These are phyloP conservation scores for Gossypium bickii DNA, from an alignment of 345 rosid species.

Conservation along the genomic window DNA sequence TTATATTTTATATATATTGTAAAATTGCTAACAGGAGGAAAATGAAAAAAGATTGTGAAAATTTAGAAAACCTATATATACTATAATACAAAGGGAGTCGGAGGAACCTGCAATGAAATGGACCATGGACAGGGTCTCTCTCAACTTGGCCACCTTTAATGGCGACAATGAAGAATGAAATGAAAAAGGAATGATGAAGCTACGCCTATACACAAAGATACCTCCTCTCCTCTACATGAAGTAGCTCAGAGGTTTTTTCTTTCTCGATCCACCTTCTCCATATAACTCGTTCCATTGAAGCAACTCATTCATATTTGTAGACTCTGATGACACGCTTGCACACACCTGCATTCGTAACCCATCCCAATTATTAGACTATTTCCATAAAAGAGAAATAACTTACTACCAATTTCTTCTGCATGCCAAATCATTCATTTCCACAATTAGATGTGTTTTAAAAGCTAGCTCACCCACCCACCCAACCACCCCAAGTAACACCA, in stretches of 20 bases:
- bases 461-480: neutral
- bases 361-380: neutral
- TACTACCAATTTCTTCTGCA: neutral
- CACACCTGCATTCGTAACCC: conserved; percentile 54
- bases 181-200: conserved; percentile 19
- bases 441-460: neutral
- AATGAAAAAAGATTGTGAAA: neutral
- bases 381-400: neutral
- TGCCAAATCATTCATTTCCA: neutral
- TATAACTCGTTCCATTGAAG: conserved; percentile 95
- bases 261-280: conserved; percentile 98
- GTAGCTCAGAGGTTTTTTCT: conserved; percentile 82
- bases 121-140: conserved; percentile 23
- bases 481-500: neutral
- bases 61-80: conserved; percentile 22
- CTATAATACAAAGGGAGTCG: conserved; percentile 30
- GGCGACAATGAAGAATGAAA: conserved; percentile 20
- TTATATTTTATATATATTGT: neutral
- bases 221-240: conserved; percentile 64
- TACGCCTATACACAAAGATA: conserved; percentile 24
- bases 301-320: conserved; percentile 87
- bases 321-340: conserved; percentile 96
- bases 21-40: conserved; percentile 12
- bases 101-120: conserved; percentile 25
- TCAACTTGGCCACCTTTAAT: conserved; percentile 14